phyloP scores from a whole-genome alignment of 768 basidiomycete genomes.

The Termitomyces sp. region DNA sequence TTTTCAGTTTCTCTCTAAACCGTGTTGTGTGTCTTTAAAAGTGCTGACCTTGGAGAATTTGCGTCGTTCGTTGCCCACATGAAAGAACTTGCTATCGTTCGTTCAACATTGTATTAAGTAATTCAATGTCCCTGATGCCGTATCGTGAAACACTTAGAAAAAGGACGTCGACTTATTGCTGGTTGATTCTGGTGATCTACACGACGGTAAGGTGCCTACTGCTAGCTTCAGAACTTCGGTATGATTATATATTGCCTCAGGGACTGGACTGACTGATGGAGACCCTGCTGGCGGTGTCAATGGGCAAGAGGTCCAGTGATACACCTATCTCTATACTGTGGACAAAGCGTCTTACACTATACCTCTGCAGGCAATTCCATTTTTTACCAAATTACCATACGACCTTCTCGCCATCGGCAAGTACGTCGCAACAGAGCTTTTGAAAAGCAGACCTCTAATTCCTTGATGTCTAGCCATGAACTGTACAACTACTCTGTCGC shows the following conservation, averaged over 20 bases:
- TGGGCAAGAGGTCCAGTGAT: slow-evolving; percentile 51
- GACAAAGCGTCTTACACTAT: background rate
- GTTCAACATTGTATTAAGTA: background rate
- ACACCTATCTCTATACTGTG: background rate
- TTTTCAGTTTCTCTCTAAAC: background rate
- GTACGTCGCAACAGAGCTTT: slow-evolving; percentile 29
- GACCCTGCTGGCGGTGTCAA: slow-evolving; percentile 66
- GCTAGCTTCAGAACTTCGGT: background rate
- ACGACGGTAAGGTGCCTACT: slow-evolving; percentile 44
- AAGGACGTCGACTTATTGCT: background rate
- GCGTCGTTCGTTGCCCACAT: slow-evolving; percentile 15
- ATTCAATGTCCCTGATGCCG: background rate
- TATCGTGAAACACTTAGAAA: slow-evolving; percentile 19
- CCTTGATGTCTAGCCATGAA: slow-evolving; percentile 54
- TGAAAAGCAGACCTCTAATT: too few species aligned
- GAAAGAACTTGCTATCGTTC: slow-evolving; percentile 5
- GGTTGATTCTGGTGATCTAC: slow-evolving; percentile 39
- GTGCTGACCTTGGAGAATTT: slow-evolving; percentile 27
- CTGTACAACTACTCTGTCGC: slow-evolving; percentile 67
- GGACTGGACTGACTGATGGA: slow-evolving; percentile 76
- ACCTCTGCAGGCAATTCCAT: slow-evolving; percentile 58
- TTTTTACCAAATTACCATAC: slow-evolving; percentile 69
- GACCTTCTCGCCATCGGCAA: slow-evolving; percentile 86
- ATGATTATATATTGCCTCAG: slow-evolving; percentile 21
- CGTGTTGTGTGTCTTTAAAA: slow-evolving; percentile 7